Evolutionary conservation across 257 asterid genomes (phyloP).

Genomic region (Perilla frutescens): DNA sequence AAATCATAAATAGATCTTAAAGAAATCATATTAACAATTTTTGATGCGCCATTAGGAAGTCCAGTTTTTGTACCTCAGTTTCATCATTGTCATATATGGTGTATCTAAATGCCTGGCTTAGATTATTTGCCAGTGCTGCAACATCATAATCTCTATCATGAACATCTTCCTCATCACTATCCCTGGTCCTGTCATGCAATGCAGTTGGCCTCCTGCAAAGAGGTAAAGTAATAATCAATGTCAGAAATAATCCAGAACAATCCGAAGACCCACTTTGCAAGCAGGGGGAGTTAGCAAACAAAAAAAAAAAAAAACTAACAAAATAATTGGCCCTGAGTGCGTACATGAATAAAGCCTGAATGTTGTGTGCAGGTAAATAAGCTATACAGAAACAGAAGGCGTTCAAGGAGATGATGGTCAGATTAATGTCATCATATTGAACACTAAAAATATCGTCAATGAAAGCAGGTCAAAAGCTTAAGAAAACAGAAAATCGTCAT

Average conservation of each 20-base stretch:
- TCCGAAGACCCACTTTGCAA: background rate
- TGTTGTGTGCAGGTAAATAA: background rate
- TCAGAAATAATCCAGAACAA: slow-evolving; percentile 25
- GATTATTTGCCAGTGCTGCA: slow-evolving; percentile 85
- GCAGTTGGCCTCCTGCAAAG: slow-evolving; percentile 91
- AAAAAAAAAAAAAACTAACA: background rate
- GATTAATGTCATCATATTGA: background rate
- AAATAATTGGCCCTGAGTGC: background rate
- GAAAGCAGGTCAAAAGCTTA: background rate
- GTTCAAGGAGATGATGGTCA: background rate
- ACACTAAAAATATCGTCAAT: background rate
- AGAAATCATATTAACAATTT: background rate
- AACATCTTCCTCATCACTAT: slow-evolving; percentile 90
- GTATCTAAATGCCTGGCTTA: slow-evolving; percentile 93
- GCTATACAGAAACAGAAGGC: slow-evolving; percentile 11
- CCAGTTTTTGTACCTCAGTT: slow-evolving; percentile 56
- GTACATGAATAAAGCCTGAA: background rate
- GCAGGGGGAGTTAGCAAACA: slow-evolving; percentile 1
- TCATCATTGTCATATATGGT: slow-evolving; percentile 84
- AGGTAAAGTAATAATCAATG: slow-evolving; percentile 25
- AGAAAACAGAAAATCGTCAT: background rate
- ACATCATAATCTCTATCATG: slow-evolving; percentile 95
- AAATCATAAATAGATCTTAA: slow-evolving; percentile 25
- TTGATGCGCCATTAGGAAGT: background rate
- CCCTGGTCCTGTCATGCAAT: slow-evolving; percentile 84